Conservation (phyloP, 23 red algal species). For the Gracilaria domingensis region DNA sequence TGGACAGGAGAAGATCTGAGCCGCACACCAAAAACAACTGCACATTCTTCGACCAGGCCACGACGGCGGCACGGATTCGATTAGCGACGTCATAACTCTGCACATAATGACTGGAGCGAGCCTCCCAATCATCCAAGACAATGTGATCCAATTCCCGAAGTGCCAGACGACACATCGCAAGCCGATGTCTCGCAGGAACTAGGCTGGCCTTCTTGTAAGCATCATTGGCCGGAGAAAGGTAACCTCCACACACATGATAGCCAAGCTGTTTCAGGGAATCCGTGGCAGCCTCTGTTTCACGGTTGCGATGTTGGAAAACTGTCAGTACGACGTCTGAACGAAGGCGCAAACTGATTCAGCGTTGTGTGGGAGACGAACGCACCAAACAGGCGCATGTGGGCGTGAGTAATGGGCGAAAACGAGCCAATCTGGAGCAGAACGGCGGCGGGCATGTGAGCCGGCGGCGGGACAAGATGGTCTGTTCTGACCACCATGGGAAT, state of each 20-base stretch:
- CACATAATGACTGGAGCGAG: constrained; percentile 18
- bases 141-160: constrained; percentile 16
- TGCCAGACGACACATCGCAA: constrained; percentile 48
- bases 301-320: not conserved
- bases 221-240: constrained; percentile 44
- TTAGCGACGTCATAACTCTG: constrained; percentile 30
- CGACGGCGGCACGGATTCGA: constrained; percentile 7
- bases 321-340: not conserved
- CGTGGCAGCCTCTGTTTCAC: not conserved
- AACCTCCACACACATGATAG: constrained; percentile 50
- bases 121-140: constrained; percentile 46
- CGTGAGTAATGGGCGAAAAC: constrained; percentile 46
- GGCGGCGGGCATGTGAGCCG: not conserved
- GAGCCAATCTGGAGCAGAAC: constrained; percentile 53
- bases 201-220: constrained; percentile 52
- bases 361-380: constrained; percentile 4
- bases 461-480: constrained; percentile 35
- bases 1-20: constrained; percentile 13
- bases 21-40: constrained; percentile 47
- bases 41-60: constrained; percentile 17
- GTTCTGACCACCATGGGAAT: constrained; percentile 6
- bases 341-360: not conserved
- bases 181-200: constrained; percentile 39
- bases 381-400: constrained; percentile 56
- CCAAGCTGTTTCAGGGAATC: constrained; percentile 14